Evolutionary conservation across 139 green algal genomes (phyloP), one percentile per base, ranked within the genome.

Genomic region (Asterochloris erici): DNA sequence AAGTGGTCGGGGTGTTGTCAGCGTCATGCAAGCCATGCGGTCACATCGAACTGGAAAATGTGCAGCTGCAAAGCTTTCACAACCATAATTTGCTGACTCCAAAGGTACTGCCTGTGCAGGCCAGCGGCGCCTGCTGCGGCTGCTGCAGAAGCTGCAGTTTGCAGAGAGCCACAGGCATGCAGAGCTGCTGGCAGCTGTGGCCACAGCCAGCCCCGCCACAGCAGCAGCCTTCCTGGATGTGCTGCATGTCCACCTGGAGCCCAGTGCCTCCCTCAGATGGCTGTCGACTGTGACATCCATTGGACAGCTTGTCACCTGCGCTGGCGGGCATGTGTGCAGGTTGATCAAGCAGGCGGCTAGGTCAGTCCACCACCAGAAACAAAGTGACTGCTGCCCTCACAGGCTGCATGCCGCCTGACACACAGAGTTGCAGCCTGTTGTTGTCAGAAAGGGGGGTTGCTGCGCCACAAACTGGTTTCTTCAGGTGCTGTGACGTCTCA

Each of bases 221-320:
- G 91, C 90, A 19, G 81, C 79, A 11, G 86, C 90, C 62, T 90
- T 90, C 61, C 81, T 93, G 47, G 81, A 80, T 28, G 84, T 64
- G 28, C 62, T 90, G 74, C 75, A 85, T 16, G 88, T 85, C 61
- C 76, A 68, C 26, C 81, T 95, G 74, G 90, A 94, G 79, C 91
- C 91, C 11, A 69, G 75, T 24, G 74, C 68, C 0, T 70, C 28
- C 12, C 73, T 74, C 38, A 75, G 68, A 54, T 85, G 75, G 82
- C n/a, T 78, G 17, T 68, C 70, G 14, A 66, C 21, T 27, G 63
- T 78, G 47, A 85, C 79, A 1, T 27, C 82, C 0, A 60, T 87
- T 62, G 75, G 82, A 1, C 75, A 78, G 38, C 23, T 74, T 69
- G 28, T 82, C 17, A 71, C 66, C 17, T 71, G 66, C 21, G 66